Evolutionary conservation across 257 asterid species (phyloP).

Genomic region (Solanum commersonii): DNA sequence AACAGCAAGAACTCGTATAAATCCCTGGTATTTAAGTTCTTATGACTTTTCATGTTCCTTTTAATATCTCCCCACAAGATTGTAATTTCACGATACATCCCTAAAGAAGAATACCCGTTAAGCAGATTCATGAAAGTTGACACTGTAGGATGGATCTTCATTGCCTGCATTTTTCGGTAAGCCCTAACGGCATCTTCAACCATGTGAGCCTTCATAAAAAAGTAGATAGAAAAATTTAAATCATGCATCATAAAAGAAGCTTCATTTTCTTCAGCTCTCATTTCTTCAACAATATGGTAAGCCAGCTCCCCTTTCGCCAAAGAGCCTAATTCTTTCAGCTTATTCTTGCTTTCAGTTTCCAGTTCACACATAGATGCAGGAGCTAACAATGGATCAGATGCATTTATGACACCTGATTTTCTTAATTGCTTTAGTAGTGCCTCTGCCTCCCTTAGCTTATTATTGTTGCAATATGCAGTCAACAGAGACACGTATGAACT

Average conservation of each 20-base stretch:
- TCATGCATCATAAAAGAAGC: conserved; percentile 22
- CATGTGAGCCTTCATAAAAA: conserved; percentile 80
- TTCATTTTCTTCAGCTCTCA: conserved; percentile 28
- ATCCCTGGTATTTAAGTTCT: conserved; percentile 38
- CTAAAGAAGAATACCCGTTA: conserved; percentile 48
- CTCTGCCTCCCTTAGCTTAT: conserved; percentile 63
- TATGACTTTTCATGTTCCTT: conserved; percentile 36
- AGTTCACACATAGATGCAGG: conserved; percentile 3
- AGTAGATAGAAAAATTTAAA: conserved; percentile 64
- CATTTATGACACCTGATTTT: conserved; percentile 12
- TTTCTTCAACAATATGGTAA: conserved; percentile 26
- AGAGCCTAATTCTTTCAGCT: conserved; percentile 7
- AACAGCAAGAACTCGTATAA: conserved; percentile 50
- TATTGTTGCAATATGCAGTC: conserved; percentile 34
- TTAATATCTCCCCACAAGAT: conserved; percentile 78
- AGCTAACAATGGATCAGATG: conserved; percentile 3
- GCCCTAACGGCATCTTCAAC: conserved; percentile 63
- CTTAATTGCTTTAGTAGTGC: conserved; percentile 34
- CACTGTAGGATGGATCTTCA: conserved; percentile 51
- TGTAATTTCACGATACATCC: conserved; percentile 74
- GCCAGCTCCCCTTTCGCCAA: conserved; percentile 25
- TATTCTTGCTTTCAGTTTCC: conserved; percentile 6
- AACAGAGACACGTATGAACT: conserved; percentile 42
- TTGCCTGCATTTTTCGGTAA: conserved; percentile 60
- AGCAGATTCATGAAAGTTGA: conserved; percentile 51